Base-by-base conservation (phyloP, 805 yeast species). In the Starmerella kuoi region DNA sequence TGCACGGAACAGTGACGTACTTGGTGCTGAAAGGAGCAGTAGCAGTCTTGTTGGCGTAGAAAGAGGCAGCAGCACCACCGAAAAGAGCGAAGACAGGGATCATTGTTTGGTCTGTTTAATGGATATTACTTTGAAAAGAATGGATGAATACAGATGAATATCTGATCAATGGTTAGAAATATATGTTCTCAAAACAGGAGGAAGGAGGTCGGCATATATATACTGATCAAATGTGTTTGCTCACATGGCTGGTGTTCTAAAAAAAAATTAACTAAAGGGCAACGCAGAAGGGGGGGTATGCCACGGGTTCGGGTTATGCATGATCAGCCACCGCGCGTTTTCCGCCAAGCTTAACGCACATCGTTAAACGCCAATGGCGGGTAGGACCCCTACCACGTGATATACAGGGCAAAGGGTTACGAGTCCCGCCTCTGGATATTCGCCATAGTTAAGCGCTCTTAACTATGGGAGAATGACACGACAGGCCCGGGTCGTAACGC, bases 61-160 rank as follows among this genome's bases (percentile, higher is more conserved):
- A n/a, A 18, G 44, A 14, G 25, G 35, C 37, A 35, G 41, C 38
- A 77, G 79, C 77, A 77, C 55, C 45, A 33, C 86, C 79, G 64
- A 79, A 72, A 70, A 66, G 71, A 60, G 68, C 78, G 57, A 46
- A 38, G 21, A 43, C 22, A 28, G 49, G 32, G 28, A 46, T 35
- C 49, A 46, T 46, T 26, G 2, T 20, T 21, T 25, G 28, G 28
- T 11, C 14, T 25, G 14, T 19, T 20, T 19, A n/a, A 18, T n/a
- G n/a, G n/a, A n/a, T n/a, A 21, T 4, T 7, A 15, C n/a, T n/a
- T 20, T n/a, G 37, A 18, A 33, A 21, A 14, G 26, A 33, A 18
- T 22, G 26, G 21, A 33, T 18, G 37, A 8, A n/a, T n/a, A n/a
- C n/a, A n/a, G n/a, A n/a, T n/a, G n/a, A n/a, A n/a, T n/a, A n/a